Base-by-base conservation (phyloP, 2,329 filamentous ascomycete genomes). In the Pseudocercospora crystallina region DNA sequence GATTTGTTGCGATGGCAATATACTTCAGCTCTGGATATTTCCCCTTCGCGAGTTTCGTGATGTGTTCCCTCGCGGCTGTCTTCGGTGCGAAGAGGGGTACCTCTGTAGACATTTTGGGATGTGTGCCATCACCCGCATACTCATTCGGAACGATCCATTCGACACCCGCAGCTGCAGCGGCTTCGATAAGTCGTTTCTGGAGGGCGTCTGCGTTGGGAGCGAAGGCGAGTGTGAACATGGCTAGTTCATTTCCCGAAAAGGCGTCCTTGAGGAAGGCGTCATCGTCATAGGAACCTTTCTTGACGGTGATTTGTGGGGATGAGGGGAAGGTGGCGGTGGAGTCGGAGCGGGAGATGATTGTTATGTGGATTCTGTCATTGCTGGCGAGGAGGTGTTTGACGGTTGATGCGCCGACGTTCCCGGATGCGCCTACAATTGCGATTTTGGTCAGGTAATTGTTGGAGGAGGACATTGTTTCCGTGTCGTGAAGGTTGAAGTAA, bases 291-390 rank as follows among this genome's bases (percentile, higher is more conserved):
- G 59, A 45, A 26, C 63, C 63, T 43, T 62, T 57, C 38, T 57
- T 51, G 30, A 67, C 49, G 3, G 49, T 55, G 50, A 64, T 36
- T 37, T 49, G 57, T 0, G 66, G 63, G 0, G 71, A 67, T 26
- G 42, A 20, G 8, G 61, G 61, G 33, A 56, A 63, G 51, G 37
- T 61, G 29, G 80, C 81, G 5, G 51, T 69, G 64, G 65, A 69
- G 57, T 54, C 67, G 20, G 54, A 33, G 29, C 71, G 70, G 26
- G 69, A 65, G 47, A 75, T 57, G 44, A 70, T 65, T 0, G 71
- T 73, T 40, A 74, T 58, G 10, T 57, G 55, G 57, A 68, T 62
- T 30, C 56, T 61, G 38, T 54, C 54, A 8, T 47, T 36, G 31
- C 56, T 57, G 26, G 59, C 55, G 44, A 70, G 61, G 20, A 73